Conservation (phyloP, 257 asterid genomes). For the Ballota nigra region DNA sequence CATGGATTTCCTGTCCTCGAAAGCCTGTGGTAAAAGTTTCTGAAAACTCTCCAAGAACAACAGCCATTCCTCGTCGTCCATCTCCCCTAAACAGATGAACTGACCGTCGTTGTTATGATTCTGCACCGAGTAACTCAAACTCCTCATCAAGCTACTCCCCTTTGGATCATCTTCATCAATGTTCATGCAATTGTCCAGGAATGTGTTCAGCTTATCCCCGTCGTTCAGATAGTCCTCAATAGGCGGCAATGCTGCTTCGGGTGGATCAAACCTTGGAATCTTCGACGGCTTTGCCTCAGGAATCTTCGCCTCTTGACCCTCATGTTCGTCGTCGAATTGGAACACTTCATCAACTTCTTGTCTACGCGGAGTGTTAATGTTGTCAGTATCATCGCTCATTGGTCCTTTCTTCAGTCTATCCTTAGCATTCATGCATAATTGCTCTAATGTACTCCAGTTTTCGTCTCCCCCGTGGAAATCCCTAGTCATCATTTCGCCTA, state of each 20-base stretch:
- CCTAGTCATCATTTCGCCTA: constrained; percentile 91
- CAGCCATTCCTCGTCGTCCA: constrained; percentile 64
- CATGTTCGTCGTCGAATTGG: constrained; percentile 45
- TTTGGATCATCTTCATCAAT: constrained; percentile 23
- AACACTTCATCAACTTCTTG: constrained; percentile 41
- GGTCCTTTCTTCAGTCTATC: constrained; percentile 32
- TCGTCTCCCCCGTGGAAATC: constrained; percentile 64
- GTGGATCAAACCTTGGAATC: constrained; percentile 46
- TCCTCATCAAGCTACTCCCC: constrained; percentile 45
- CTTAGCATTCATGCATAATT: constrained; percentile 62
- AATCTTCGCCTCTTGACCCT: constrained; percentile 11
- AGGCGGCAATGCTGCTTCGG: constrained; percentile 7
- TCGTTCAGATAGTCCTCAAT: constrained; percentile 1
- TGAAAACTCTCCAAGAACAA: constrained; percentile 59
- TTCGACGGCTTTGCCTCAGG: constrained; percentile 43
- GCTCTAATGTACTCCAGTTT: constrained; percentile 67
- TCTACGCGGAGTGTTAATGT: constrained; percentile 12
- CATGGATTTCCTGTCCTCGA: constrained; percentile 67
- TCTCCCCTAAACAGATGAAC: constrained; percentile 63
- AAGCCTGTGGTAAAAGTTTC: constrained; percentile 55
- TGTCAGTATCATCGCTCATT: constrained; percentile 22
- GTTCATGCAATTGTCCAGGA: constrained; percentile 9
- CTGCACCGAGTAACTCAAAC: constrained; percentile 61
- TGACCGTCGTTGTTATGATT: constrained; percentile 48
- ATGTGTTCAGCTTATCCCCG: constrained; percentile 15